Base-by-base conservation (phyloP, 2,329 filamentous ascomycete species). In the Pyricularia pennisetigena region DNA sequence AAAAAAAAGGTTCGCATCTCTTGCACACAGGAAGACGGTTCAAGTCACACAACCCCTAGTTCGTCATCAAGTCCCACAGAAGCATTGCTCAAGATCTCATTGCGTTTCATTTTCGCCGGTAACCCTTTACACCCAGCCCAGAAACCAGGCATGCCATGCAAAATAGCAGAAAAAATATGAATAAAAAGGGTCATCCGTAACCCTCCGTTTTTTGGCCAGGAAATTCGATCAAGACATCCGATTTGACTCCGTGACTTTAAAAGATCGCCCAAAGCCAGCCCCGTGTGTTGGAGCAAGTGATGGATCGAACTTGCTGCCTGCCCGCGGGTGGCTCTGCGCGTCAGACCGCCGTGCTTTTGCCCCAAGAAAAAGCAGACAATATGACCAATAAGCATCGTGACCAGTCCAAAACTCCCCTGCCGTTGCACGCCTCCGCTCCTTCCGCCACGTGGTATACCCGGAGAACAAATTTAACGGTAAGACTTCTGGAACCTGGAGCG, bases 401-500 rank as follows among this genome's bases (percentile, higher is more conserved):
- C 72, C 73, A 73, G 72, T 70, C 74, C 70, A 74, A 54, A 68
- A 57, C 69, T 69, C 69, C 69, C 68, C 70, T 70, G 69, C 72
- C 65, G 12, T 23, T 14, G 41, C 65, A 66, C 9, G 54, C 26
- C 26, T 29, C 65, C 65, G 26, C 41, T 62, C 24, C 59, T 14
- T 62, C 23, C 59, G 1, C 29, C 63, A 65, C 63, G 29, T 32
- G 32, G 29, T 35, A 35, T 57, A 67, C 57, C 66, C 26, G 30
- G 61, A 66, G 59, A 67, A 9, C 26, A 24, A 67, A 41, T 61
- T 93, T 94, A 97, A 94, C 93, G 93, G 91, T 97, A 97, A 75
- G 93, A 97, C 87, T 97, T 97, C 88, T 98, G 94, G 93, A 92
- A 98, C 81, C 94, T 91, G 79, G 94, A 87, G 81, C 94, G 90